Conservation (phyloP, 2,329 filamentous ascomycete species). For the Pestalotiopsis sp. region DNA sequence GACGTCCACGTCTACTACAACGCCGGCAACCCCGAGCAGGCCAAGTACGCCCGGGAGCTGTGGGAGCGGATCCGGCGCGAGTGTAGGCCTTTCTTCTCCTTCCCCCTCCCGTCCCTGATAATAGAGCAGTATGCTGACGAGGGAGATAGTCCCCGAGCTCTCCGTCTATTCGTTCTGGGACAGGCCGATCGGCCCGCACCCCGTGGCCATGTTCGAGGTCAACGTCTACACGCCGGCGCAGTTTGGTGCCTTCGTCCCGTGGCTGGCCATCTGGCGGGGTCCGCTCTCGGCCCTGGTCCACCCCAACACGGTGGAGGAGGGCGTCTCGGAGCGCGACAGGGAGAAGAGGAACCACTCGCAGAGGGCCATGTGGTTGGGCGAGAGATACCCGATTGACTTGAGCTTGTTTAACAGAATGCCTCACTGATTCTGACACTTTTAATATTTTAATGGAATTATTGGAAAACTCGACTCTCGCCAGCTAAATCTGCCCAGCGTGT, state of each 20-base stretch:
- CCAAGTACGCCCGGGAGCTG: constrained; percentile 69
- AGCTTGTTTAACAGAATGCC: constrained; percentile 43
- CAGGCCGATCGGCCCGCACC: constrained; percentile 78
- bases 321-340: constrained; percentile 28
- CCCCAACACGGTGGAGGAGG: constrained; percentile 67
- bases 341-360: constrained; percentile 65
- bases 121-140: too few species aligned
- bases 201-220: constrained; percentile 89
- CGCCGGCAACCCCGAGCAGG: constrained; percentile 64
- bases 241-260: constrained; percentile 87
- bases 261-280: constrained; percentile 81
- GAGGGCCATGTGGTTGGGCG: constrained; percentile 75
- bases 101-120: too few species aligned
- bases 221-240: constrained; percentile 84
- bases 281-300: constrained; percentile 80
- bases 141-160: constrained; percentile 73
- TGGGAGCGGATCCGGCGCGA: constrained; percentile 81
- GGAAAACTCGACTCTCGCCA: too few species aligned
- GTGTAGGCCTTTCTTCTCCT: constrained; percentile 62
- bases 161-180: constrained; percentile 82
- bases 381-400: constrained; percentile 64
- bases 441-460: background rate
- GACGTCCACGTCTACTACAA: constrained; percentile 88
- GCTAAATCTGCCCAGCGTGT: too few species aligned
- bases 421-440: background rate